These are phyloP conservation scores for Termitomyces bulborhizus DNA, from an alignment of 768 basidiomycete genomes.

Conservation along the genomic window DNA sequence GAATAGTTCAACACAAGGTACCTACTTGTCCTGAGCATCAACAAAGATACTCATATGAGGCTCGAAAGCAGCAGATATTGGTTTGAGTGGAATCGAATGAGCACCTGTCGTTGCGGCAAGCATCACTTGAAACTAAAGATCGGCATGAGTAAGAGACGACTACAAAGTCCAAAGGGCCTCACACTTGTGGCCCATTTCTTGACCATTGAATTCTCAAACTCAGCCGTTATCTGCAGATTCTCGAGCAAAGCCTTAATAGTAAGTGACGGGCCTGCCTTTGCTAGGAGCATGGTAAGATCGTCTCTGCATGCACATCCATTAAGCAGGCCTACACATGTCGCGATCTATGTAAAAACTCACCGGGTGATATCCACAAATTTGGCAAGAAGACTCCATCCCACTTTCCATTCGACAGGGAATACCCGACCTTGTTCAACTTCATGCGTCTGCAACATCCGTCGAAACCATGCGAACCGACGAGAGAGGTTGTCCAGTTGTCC, in stretches of 20 bases:
- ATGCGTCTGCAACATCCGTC: conserved; percentile 75
- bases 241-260: conserved; percentile 81
- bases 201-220: conserved; percentile 79
- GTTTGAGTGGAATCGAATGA: conserved; percentile 48
- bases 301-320: conserved; percentile 41
- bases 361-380: conserved; percentile 91
- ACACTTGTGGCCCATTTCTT: conserved; percentile 82
- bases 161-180: conserved; percentile 6
- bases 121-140: conserved; percentile 56
- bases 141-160: neutral
- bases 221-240: conserved; percentile 76
- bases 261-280: conserved; percentile 68
- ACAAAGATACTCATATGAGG: conserved; percentile 90
- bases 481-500: conserved; percentile 95
- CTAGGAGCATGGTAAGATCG: conserved; percentile 74
- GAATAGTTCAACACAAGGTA: neutral
- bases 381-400: conserved; percentile 73
- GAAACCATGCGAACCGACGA: conserved; percentile 93
- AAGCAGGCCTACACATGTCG: neutral
- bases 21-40: conserved; percentile 92
- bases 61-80: conserved; percentile 89
- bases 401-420: conserved; percentile 84
- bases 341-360: conserved; percentile 30
- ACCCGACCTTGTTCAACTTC: conserved; percentile 81
- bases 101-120: conserved; percentile 45